Evolutionary conservation across 257 asterid genomes (phyloP).

Genomic region (Verbena officinalis): DNA sequence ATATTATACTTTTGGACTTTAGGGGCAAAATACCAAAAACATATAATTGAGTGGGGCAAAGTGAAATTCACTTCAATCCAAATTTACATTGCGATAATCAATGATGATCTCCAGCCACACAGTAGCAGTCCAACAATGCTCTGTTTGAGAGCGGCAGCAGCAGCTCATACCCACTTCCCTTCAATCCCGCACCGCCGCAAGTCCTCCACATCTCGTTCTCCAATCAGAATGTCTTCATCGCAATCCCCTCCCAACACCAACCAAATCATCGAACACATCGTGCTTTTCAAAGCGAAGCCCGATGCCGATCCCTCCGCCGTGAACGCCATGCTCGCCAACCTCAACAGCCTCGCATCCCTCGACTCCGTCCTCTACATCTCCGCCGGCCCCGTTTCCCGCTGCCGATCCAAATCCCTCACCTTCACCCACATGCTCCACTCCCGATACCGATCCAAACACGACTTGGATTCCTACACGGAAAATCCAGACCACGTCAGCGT

Average conservation of each 20-base stretch:
- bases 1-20: too few relatives aligned
- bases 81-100: background rate
- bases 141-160: conserved; percentile 32
- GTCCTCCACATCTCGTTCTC: conserved; percentile 25
- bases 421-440: conserved; percentile 95
- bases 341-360: conserved; percentile 63
- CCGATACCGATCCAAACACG: conserved; percentile 67
- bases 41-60: too few relatives aligned
- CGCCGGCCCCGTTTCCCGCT: conserved; percentile 68
- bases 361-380: conserved; percentile 69
- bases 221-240: conserved; percentile 42
- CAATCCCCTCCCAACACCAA: conserved; percentile 20
- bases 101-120: background rate
- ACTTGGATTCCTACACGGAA: conserved; percentile 56
- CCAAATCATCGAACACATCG: conserved; percentile 80
- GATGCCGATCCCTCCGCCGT: conserved; percentile 56
- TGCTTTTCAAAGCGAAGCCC: conserved; percentile 73
- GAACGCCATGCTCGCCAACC: conserved; percentile 68
- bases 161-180: conserved; percentile 32
- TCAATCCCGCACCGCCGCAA: conserved; percentile 30
- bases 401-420: conserved; percentile 56
- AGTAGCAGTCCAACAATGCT: conserved; percentile 31
- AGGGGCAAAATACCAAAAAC: too few relatives aligned
- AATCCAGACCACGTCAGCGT: conserved; percentile 56
- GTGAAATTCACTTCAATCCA: background rate